These are phyloP conservation scores for Moniliophthora roreri DNA, from an alignment of 1,284 basidiomycete species.

Conservation along the genomic window DNA sequence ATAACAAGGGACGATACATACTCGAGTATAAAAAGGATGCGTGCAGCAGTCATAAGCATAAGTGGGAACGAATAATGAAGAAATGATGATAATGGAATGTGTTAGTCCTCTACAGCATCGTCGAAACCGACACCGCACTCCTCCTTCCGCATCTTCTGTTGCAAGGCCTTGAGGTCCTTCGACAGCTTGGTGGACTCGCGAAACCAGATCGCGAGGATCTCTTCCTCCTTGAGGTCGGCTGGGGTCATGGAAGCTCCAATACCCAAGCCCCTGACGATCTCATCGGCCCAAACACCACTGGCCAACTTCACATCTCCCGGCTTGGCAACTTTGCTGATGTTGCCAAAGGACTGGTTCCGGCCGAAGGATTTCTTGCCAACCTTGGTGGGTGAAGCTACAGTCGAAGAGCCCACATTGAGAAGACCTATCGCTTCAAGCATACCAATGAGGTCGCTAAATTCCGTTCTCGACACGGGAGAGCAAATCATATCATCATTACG, in stretches of 20 bases:
- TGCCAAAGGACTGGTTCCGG: constrained; percentile 57
- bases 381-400: constrained; percentile 35
- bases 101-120: constrained; percentile 56
- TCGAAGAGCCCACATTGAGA: constrained; percentile 44
- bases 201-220: constrained; percentile 66
- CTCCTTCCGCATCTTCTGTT: constrained; percentile 22
- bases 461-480: constrained; percentile 66
- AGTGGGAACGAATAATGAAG: no score
- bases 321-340: constrained; percentile 34
- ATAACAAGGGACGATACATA: no score
- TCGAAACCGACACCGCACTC: constrained; percentile 39
- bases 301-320: constrained; percentile 54
- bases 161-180: constrained; percentile 50
- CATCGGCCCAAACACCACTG: constrained; percentile 59
- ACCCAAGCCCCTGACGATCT: constrained; percentile 65
- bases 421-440: constrained; percentile 74
- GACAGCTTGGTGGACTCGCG: constrained; percentile 56
- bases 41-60: no score
- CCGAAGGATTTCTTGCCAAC: constrained; percentile 44
- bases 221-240: constrained; percentile 60
- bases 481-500: constrained; percentile 56
- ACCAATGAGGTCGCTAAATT: constrained; percentile 70
- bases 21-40: no score
- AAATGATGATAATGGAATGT: neutral
- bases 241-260: constrained; percentile 34